Percentiles rank a stretch among this genome's conserved stretches.
Conservation (phyloP, 306 rosid species). For the Purshia tridentata region DNA sequence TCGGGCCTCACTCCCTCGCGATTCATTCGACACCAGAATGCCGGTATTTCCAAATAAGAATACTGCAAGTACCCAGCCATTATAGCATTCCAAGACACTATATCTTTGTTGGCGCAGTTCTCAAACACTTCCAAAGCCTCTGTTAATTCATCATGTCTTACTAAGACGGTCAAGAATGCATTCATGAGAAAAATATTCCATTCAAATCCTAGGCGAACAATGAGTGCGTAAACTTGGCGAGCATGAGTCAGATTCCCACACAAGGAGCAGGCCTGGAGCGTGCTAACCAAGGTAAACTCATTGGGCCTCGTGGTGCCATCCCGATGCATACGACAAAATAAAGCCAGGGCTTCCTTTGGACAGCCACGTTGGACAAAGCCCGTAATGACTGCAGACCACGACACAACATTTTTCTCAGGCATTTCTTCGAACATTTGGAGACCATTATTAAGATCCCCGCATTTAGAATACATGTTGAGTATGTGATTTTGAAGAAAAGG, state of each 20-base stretch:
- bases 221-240: slow-evolving; percentile 53
- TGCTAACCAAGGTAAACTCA: slow-evolving; percentile 69
- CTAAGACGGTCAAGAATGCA: slow-evolving; percentile 52
- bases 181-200: slow-evolving; percentile 55
- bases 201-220: slow-evolving; percentile 56
- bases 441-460: slow-evolving; percentile 43
- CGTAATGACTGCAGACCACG: slow-evolving; percentile 65
- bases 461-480: slow-evolving; percentile 53
- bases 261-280: slow-evolving; percentile 71
- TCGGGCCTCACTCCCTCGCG: slow-evolving; percentile 47
- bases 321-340: slow-evolving; percentile 56
- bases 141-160: slow-evolving; percentile 50
- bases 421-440: slow-evolving; percentile 76
- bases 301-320: slow-evolving; percentile 59
- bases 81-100: slow-evolving; percentile 72
- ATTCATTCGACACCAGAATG: slow-evolving; percentile 56
- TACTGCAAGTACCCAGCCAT: slow-evolving; percentile 64
- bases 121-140: slow-evolving; percentile 53
- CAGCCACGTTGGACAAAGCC: slow-evolving; percentile 50
- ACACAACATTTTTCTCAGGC: slow-evolving; percentile 63
- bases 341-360: slow-evolving; percentile 43
- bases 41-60: slow-evolving; percentile 40
- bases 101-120: slow-evolving; percentile 42
- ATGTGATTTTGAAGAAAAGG: slow-evolving; percentile 60
- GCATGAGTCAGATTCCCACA: slow-evolving; percentile 28